Evolutionary conservation across 2,329 filamentous ascomycete species (phyloP), one percentile per base, ranked within the genome.

Genomic region (Paraphoma chrysanthemicola): DNA sequence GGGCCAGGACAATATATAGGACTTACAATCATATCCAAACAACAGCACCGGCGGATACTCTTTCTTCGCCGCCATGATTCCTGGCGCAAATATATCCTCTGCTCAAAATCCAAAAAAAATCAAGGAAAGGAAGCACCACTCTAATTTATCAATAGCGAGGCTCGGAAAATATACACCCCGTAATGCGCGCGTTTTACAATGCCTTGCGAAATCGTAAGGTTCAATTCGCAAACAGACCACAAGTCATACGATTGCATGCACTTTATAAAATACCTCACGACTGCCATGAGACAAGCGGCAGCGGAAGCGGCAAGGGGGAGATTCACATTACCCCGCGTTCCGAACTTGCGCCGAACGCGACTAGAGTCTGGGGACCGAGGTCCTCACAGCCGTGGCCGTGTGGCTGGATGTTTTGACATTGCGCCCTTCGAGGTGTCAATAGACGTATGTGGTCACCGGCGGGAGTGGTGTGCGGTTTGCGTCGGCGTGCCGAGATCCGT

Each of bases 11-110:
- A 23, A 23, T 2, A 23, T 23, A 23, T 23, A 5, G 23, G 2
- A 53, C 61, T 48, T 46, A 69, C 68, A 71, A 30, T 71, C 67
- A 62, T 70, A 73, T 49, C 64, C 68, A 39, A 70, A 71, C 2
- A 71, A 52, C 9, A 71, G 17, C 1, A 69, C 67, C 0, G 62
- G 59, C 2, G 58, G 60, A 2, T 36, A 6, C 33, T 36, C 33
- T 7, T 36, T 36, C 14, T 10, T 14, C 33, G 9, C 23, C 23
- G 5, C 23, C 23, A 23, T 23, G 5, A 3, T 23, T 23, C 23
- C 23, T 23, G n/a, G n/a, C n/a, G 2, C 23, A 23, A 23, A 23
- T 5, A 3, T 23, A 2, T 23, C 23, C 3, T 23, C 23, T 5
- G 23, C 23, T 23, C 5, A 23, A 23, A 5, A 23, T 23, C 11